Percentiles rank a stretch among this genome's conserved stretches.
phyloP scores from a whole-genome alignment of 169 alveolate genomes.

The Blepharisma undulans region DNA sequence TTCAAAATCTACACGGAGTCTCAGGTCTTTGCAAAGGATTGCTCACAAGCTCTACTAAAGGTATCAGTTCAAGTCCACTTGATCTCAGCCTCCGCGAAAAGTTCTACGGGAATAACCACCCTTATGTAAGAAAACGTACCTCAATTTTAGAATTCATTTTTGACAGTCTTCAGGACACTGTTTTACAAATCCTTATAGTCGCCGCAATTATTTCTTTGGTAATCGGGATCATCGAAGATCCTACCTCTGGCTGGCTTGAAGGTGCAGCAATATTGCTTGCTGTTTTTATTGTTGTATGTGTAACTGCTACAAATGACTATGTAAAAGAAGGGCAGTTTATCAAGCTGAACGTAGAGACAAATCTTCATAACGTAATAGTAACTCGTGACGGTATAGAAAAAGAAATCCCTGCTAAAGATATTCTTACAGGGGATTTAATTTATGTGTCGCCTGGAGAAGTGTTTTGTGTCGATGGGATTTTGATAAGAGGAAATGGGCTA shows the following conservation, averaged over 20 bases:
- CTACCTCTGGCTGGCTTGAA: slow-evolving; percentile 81
- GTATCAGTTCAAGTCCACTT: not conserved
- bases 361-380: slow-evolving; percentile 60
- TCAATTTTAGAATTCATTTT: not conserved
- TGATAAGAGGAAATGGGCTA: slow-evolving; percentile 69
- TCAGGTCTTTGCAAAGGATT: not conserved
- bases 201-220: slow-evolving; percentile 26
- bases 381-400: slow-evolving; percentile 69
- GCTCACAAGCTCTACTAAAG: not conserved
- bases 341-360: slow-evolving; percentile 65
- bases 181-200: slow-evolving; percentile 25
- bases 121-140: slow-evolving; percentile 8
- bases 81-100: not conserved
- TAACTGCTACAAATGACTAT: slow-evolving; percentile 75
- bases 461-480: slow-evolving; percentile 83
- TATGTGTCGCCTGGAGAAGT: slow-evolving; percentile 76
- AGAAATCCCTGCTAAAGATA: slow-evolving; percentile 62
- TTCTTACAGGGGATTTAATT: slow-evolving; percentile 82
- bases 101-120: slow-evolving; percentile 60
- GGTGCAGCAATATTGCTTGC: slow-evolving; percentile 84
- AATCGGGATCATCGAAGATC: slow-evolving; percentile 22
- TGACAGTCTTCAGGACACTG: slow-evolving; percentile 27
- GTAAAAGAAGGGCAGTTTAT: slow-evolving; percentile 79
- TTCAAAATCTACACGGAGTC: not conserved
- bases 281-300: slow-evolving; percentile 77